A percentile compares a stretch with the other conserved stretches of the same genome.
phyloP scores from a whole-genome alignment of 306 rosid genomes.

The Malus sieversii region DNA sequence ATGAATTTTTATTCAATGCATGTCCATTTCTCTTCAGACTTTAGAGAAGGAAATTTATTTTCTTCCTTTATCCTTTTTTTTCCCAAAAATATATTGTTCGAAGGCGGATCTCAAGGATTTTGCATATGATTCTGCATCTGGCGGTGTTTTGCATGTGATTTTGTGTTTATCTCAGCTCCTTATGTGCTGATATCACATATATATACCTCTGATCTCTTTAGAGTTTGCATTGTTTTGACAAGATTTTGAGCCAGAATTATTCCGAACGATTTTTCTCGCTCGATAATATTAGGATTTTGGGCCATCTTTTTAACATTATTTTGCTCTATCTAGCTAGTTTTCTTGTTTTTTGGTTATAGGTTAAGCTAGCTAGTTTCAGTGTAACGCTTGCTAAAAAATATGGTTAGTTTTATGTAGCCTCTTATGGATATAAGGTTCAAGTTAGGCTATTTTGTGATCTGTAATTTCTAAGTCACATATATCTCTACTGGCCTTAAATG shows the following conservation, averaged over 20 bases:
- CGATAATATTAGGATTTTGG: neutral
- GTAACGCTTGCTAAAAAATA: conserved; percentile 5
- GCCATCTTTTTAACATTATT: neutral
- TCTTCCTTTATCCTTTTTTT: neutral
- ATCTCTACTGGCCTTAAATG: neutral
- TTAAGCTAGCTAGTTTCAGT: neutral
- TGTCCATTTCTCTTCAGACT: neutral
- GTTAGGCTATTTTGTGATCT: neutral
- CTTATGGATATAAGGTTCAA: neutral
- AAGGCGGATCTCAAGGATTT: neutral
- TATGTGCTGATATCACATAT: neutral
- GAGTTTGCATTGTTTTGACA: neutral
- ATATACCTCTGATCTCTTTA: neutral
- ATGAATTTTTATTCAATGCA: conserved; percentile 12
- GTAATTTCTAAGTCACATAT: neutral
- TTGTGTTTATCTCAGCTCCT: neutral
- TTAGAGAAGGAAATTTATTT: neutral
- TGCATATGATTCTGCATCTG: neutral
- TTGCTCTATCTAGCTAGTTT: neutral
- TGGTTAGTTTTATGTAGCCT: neutral
- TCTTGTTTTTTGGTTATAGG: too few relatives aligned
- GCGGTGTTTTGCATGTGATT: neutral
- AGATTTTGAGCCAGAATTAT: neutral
- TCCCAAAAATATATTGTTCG: neutral
- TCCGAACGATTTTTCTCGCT: too few relatives aligned